Base-by-base conservation (phyloP, 768 basidiomycete species). In the Leccinum olivaceopallidum region DNA sequence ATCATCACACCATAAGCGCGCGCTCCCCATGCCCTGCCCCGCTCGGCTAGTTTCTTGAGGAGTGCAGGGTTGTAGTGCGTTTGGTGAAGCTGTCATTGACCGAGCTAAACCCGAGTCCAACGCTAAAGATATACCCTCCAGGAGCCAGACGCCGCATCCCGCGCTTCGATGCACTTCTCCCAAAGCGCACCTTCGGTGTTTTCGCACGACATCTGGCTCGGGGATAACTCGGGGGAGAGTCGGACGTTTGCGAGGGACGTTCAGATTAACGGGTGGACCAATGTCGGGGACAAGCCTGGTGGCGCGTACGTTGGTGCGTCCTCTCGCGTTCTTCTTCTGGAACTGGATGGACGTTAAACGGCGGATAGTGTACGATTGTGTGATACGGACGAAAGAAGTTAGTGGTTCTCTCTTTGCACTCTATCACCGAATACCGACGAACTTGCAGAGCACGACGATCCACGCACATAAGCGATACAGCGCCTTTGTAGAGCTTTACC, bases 171-270 rank as follows among this genome's bases (percentile, higher is more conserved):
- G 1, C 63, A 60, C 10, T 61, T 67, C 75, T 71, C 79, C 18
- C 63, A 72, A 26, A 70, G 69, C 13, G 69, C 82, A 5, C 80
- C 83, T 7, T 88, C 86, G 0, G 73, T 89, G 20, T 85, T 86
- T 67, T 88, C 86, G 0, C 79, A 78, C 14, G 88, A 89, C 50
- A 91, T 90, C 26, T 90, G 85, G 81, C 77, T 90, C 8, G 83
- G 79, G 0, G 88, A 90, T 62, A 84, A 84, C 59, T 78, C 77
- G 0, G 84, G 84, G 1, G 78, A 80, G 57, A 82, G 81, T 53
- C 68, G 71, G 0, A 77, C 81, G 2, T 90, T 91, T 65, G 83
- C 89, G 4, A 80, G 83, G 55, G 83, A 85, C 67, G 88, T 90
- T 4, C 77, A 78, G 53, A 86, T 90, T 20, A 77, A 77, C 10